phyloP scores from a whole-genome alignment of 768 basidiomycete species.

The Lactarius tabidus region DNA sequence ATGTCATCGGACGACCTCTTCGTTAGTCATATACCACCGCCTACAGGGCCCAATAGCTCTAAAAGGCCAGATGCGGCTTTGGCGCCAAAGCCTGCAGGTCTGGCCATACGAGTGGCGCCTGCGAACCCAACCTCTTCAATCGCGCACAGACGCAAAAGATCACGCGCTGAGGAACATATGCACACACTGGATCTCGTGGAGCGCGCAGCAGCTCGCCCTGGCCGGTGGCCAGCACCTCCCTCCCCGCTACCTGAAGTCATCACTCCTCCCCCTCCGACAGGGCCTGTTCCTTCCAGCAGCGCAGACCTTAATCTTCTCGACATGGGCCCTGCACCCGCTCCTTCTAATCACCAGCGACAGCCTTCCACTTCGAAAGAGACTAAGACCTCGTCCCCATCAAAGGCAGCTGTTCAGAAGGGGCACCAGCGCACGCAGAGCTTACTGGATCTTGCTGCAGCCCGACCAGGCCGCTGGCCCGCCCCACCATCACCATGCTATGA shows the following conservation, averaged over 20 bases:
- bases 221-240: conserved; percentile 19
- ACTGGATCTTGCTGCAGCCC: conserved; percentile 18
- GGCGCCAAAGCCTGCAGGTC: neutral
- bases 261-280: conserved; percentile 17
- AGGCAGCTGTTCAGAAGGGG: neutral
- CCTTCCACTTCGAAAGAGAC: neutral
- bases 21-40: conserved; percentile 43
- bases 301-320: neutral
- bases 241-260: conserved; percentile 18
- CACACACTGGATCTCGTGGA: conserved; percentile 58
- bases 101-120: neutral
- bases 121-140: conserved; percentile 11
- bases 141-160: conserved; percentile 30
- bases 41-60: conserved; percentile 18
- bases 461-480: conserved; percentile 20
- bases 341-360: neutral
- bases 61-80: neutral
- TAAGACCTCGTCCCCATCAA: conserved; percentile 1
- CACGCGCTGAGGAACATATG: conserved; percentile 46
- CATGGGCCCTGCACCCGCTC: neutral
- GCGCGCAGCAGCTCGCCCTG: conserved; percentile 37
- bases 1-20: conserved; percentile 42
- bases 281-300: neutral
- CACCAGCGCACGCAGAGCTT: conserved; percentile 20
- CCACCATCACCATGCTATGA: conserved; percentile 16